Evolutionary conservation across 352 stramenopile species (phyloP).

Genomic region (Phytophthora kernoviae): DNA sequence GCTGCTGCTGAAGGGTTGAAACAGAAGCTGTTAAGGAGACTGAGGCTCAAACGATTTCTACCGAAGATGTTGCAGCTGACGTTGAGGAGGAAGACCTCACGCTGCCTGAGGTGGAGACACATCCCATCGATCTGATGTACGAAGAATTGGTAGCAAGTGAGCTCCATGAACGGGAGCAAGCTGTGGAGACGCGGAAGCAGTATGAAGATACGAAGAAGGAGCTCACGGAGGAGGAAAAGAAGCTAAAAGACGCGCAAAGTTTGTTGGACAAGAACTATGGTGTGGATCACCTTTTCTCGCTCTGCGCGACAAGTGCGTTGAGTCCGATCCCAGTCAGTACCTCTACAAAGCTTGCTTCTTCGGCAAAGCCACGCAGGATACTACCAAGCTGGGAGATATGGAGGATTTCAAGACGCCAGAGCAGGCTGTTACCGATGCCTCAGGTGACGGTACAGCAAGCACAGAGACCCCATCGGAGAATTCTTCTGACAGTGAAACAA

Average conservation of each 20-base stretch:
- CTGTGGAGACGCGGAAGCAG: constrained; percentile 48
- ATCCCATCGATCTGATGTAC: constrained; percentile 67
- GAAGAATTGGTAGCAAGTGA: constrained; percentile 46
- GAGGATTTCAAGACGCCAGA: constrained; percentile 30
- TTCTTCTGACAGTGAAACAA: constrained; percentile 4
- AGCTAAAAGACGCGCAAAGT: constrained; percentile 39
- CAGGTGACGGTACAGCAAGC: constrained; percentile 2
- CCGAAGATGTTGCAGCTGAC: constrained; percentile 20
- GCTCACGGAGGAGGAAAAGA: constrained; percentile 36
- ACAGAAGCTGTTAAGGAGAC: constrained; percentile 10
- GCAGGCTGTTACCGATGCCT: constrained; percentile 1
- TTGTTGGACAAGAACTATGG: constrained; percentile 66
- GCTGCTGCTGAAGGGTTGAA: constrained; percentile 17
- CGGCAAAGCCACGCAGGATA: constrained; percentile 80
- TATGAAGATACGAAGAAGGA: constrained; percentile 49
- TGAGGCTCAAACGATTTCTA: constrained; percentile 8
- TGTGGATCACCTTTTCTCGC: constrained; percentile 65
- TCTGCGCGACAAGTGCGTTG: constrained; percentile 75
- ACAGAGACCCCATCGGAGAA: neutral
- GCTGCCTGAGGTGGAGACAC: constrained; percentile 58
- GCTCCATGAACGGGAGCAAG: constrained; percentile 52
- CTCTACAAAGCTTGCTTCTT: constrained; percentile 90
- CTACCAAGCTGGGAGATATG: constrained; percentile 78
- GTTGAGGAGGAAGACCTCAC: constrained; percentile 48
- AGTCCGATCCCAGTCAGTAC: constrained; percentile 75